Conservation (phyloP, 1,284 basidiomycete genomes). For the Xerocomus nothofagi region DNA sequence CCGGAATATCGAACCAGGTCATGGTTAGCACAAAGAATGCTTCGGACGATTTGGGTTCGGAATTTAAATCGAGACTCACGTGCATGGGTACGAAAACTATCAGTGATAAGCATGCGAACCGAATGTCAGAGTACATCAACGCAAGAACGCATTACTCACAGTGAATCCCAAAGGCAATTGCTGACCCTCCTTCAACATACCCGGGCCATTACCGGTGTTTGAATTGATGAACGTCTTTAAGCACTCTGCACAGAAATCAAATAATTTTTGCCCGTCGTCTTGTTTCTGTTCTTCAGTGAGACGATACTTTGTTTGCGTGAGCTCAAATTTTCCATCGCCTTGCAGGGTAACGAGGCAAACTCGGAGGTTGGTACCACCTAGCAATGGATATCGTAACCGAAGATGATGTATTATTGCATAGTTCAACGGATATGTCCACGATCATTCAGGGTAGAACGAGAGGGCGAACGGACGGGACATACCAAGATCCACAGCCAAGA, state of each 20-base stretch:
- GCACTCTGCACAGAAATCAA: constrained; percentile 98
- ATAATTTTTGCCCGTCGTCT: constrained; percentile 90
- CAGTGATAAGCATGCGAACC: neutral
- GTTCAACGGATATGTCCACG: neutral
- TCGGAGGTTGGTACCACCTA: constrained; percentile 93
- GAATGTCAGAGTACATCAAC: neutral
- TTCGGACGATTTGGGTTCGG: neutral
- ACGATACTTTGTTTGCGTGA: constrained; percentile 97
- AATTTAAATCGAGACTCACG: constrained; percentile 49
- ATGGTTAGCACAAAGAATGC: neutral
- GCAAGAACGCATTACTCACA: constrained; percentile 47
- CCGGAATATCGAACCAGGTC: neutral
- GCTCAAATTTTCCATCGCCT: constrained; percentile 94
- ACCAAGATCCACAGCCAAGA: constrained; percentile 93
- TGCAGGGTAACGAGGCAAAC: constrained; percentile 94
- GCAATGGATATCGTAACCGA: neutral
- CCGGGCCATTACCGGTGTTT: constrained; percentile 62
- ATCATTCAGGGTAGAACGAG: neutral
- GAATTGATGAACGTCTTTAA: constrained; percentile 85
- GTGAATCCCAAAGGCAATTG: constrained; percentile 91
- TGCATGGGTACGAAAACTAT: constrained; percentile 92
- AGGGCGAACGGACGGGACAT: constrained; percentile 20
- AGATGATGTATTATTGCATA: neutral
- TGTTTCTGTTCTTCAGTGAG: constrained; percentile 98
- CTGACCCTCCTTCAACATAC: constrained; percentile 65